Evolutionary conservation across 129 eudicot genomes (phyloP).

Genomic region (Scalesia atractyloides): DNA sequence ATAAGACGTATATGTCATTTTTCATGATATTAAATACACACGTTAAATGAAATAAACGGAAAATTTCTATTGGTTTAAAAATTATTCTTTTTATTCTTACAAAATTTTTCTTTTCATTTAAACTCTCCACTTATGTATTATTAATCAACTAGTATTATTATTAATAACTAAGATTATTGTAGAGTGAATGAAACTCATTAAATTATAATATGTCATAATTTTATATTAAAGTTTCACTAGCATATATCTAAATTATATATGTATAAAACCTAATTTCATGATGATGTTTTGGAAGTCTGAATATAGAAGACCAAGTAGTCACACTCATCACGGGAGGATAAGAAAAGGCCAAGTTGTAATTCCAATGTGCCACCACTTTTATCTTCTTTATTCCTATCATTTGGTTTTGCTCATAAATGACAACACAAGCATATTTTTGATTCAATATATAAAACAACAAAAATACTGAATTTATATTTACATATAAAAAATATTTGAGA

Average conservation of each 20-base stretch:
- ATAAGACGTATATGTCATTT: too few relatives aligned
- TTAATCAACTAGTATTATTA: too few relatives aligned
- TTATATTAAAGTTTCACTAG: too few relatives aligned
- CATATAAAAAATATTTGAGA: neutral
- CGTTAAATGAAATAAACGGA: too few relatives aligned
- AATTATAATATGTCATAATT: too few relatives aligned
- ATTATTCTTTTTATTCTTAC: too few relatives aligned
- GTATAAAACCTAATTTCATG: neutral
- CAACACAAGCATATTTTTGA: neutral
- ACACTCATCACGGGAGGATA: slow-evolving; percentile 39
- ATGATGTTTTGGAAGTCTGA: neutral
- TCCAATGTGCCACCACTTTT: slow-evolving; percentile 30
- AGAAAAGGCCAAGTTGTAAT: slow-evolving; percentile 32
- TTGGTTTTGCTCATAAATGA: slow-evolving; percentile 18
- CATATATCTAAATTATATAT: neutral
- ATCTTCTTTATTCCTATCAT: slow-evolving; percentile 32
- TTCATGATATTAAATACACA: too few relatives aligned
- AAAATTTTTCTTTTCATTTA: too few relatives aligned
- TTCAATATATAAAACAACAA: neutral
- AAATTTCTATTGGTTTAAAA: too few relatives aligned
- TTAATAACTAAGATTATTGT: too few relatives aligned
- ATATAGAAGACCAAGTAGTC: slow-evolving; percentile 22
- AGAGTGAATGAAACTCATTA: too few relatives aligned
- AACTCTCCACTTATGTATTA: too few relatives aligned
- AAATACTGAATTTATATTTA: neutral